Evolutionary conservation across 495 filamentous ascomycete species (phyloP).

Genomic region (Penicillium dipodomyicola): DNA sequence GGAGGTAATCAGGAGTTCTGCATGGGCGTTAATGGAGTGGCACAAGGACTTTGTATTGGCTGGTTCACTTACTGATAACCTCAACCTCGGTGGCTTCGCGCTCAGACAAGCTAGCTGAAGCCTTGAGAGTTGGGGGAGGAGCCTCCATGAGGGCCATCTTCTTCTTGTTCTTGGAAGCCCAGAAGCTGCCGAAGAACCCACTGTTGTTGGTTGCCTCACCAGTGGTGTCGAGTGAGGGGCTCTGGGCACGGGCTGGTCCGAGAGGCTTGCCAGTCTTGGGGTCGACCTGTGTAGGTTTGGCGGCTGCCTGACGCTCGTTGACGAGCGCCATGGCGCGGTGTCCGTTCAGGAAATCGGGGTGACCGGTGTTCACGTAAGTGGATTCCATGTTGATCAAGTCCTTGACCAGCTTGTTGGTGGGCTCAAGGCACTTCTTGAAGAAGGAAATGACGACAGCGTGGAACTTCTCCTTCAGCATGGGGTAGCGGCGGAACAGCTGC

Average conservation of each 20-base stretch:
- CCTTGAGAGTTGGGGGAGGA: conserved; percentile 89
- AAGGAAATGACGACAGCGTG: conserved; percentile 91
- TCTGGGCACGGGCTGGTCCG: conserved; percentile 72
- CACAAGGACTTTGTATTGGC: too few species aligned
- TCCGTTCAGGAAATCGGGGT: conserved; percentile 97
- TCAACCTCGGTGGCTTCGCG: conserved; percentile 93
- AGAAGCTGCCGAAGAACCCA: conserved; percentile 97
- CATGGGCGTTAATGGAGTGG: conserved; percentile 7
- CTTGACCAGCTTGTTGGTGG: conserved; percentile 92
- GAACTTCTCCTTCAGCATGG: conserved; percentile 92
- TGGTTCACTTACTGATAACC: conserved; percentile 84
- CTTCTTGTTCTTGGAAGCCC: conserved; percentile 98
- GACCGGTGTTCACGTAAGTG: conserved; percentile 97
- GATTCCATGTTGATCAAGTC: conserved; percentile 95
- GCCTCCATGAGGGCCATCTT: conserved; percentile 99
- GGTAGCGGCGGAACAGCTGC: conserved; percentile 88
- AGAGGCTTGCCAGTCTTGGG: conserved; percentile 98
- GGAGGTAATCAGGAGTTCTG: conserved; percentile 90
- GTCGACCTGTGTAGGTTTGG: conserved; percentile 93
- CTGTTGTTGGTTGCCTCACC: conserved; percentile 57
- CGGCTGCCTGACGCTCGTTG: conserved; percentile 76
- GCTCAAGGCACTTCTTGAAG: conserved; percentile 97
- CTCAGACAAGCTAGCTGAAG: conserved; percentile 86
- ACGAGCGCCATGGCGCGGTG: conserved; percentile 96
- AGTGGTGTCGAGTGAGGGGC: conserved; percentile 57